Base-by-base conservation (phyloP, 495 filamentous ascomycete species). In the Daldinia grandis region DNA sequence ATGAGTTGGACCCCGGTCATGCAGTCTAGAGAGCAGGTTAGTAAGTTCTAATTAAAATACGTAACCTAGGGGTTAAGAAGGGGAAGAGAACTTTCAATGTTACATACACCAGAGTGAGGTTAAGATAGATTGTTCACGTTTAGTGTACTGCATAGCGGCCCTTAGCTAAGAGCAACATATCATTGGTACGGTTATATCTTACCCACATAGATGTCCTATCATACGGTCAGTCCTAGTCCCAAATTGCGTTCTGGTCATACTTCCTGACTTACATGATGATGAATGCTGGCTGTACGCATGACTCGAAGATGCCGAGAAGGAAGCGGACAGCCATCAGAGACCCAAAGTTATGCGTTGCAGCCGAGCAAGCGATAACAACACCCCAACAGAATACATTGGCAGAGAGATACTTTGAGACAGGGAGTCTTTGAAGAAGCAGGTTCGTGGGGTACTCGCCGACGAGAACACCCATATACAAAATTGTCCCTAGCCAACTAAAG, bases 391-490 rank as follows among this genome's bases (percentile, higher is more conserved):
- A 40, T 40, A 40, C 37, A n/a, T 40, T 40, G 5, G 37, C 37
- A 40, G 37, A 40, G 5, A 40, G 37, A 40, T 40, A 40, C n/a
- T 40, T 40, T 8, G 49, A 24, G 9, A 51, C 49, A 1, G 49
- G 49, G 1, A 51, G 27, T 15, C 49, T 24, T 51, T 51, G 49
- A 15, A 51, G 49, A 7, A 51, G 49, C 5, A 27, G 27, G 25
- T 51, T 51, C 5, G 49, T 51, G 30, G 49, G 49, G 21, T 51
- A 51, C 24, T 51, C 49, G 12, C 49, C 49, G 10, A 51, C 49
- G 5, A 51, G 27, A 27, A 51, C 25, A 9, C 49, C 49, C 49
- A 51, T 28, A 27, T 51, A 51, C 49, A 51, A 51, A 27, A 51
- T 51, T 5, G 49, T 51, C 9, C 49, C 49, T 30, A 51, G 25